Evolutionary conservation across 1,284 basidiomycete species (phyloP).

Genomic region (Acaromyces ingoldii): DNA sequence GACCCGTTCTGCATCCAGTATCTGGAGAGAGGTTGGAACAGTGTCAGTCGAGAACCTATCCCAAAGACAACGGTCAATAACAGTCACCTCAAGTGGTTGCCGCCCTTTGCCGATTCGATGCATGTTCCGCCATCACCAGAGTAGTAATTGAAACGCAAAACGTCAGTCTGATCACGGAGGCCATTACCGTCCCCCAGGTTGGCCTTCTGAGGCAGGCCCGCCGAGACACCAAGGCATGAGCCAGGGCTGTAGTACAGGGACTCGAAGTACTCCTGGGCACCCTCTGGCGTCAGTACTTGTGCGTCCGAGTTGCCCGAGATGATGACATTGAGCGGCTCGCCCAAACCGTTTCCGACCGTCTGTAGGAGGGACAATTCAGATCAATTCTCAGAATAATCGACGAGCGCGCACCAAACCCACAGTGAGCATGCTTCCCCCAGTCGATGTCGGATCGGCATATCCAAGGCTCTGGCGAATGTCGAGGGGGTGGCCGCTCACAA

Average conservation of each 20-base stretch:
- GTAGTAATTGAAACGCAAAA: conserved; percentile 36
- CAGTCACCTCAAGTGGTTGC: conserved; percentile 17
- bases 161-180: conserved; percentile 28
- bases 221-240: conserved; percentile 37
- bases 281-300: conserved; percentile 24
- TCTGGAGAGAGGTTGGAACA: conserved; percentile 16
- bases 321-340: conserved; percentile 47
- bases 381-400: no score
- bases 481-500: no score
- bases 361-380: no score
- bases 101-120: conserved; percentile 38
- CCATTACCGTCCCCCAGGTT: conserved; percentile 49
- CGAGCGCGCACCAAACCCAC: no score
- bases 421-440: no score
- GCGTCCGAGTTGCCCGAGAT: conserved; percentile 32
- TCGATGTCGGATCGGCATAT: no score
- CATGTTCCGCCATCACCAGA: conserved; percentile 34
- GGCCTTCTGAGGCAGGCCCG: conserved; percentile 38
- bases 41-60: background rate
- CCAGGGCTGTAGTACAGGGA: conserved; percentile 35
- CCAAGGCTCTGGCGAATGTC: no score
- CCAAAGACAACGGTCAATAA: background rate
- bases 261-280: conserved; percentile 31
- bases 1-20: conserved; percentile 45
- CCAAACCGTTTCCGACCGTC: no score